Evolutionary conservation across 2,329 filamentous ascomycete genomes (phyloP), one percentile per base, ranked within the genome.

Genomic region (Tolypocladium inflatum): DNA sequence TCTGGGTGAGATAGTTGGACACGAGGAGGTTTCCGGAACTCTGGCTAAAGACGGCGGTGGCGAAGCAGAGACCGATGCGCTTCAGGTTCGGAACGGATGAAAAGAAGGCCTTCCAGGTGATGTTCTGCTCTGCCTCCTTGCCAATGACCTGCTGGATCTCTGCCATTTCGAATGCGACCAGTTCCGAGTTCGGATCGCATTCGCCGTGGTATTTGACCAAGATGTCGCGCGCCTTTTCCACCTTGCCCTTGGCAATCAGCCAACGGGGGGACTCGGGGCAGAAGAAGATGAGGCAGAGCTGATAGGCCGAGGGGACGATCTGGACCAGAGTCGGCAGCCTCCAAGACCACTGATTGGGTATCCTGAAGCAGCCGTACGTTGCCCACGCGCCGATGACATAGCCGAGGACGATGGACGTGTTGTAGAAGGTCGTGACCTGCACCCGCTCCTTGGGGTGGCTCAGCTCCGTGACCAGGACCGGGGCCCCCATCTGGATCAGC

Each of bases 211-310:
- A 80, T 57, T 80, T 80, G 63, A 76, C 71, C 0, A 85, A 65
- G 33, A 83, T 78, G 0, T 70, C 69, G 19, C 72, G 75, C 0
- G 82, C 82, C 63, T 83, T 73, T 6, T 81, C 76, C 1, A 67
- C 59, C 26, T 74, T 73, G 38, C 81, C 80, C 60, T 80, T 75
- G 41, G 77, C 75, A 50, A 85, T 74, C 35, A 85, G 68, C 77
- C 78, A 86, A 42, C 84, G 76, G 1, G 84, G 84, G 0, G 78
- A 83, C 61, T 87, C 85, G 0, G 84, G 83, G 6, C 83, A 74
- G 55, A 82, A 78, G 62, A 72, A 74, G 55, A 79, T 68, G 56
- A 78, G 74, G 11, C 68, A 57, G 21, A 82, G 71, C 61, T 80
- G 72, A 35, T 71, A 71, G 0, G 61, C 64, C 2, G 74, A 66